Evolutionary conservation across 305 asterid species (phyloP).

Genomic region (Coffea humblotiana): DNA sequence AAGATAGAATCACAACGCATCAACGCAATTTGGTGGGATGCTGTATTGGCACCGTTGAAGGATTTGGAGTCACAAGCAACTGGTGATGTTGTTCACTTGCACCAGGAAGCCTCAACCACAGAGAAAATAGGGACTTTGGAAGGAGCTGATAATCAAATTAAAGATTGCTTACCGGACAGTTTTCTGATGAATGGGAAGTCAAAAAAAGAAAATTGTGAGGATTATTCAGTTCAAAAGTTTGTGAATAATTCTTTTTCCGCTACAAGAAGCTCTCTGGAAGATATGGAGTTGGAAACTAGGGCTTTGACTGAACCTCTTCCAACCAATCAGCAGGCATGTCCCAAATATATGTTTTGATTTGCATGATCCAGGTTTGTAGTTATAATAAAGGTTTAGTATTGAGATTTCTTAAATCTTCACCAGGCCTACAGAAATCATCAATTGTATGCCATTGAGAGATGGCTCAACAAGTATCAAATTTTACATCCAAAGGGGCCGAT

Average conservation of each 20-base stretch:
- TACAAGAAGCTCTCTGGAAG: constrained; percentile 72
- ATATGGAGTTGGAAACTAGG: constrained; percentile 92
- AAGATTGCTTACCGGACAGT: constrained; percentile 5
- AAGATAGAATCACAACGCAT: constrained; percentile 77
- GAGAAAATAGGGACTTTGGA: constrained; percentile 26
- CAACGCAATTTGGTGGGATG: constrained; percentile 80
- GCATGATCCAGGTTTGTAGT: constrained; percentile 10
- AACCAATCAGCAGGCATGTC: constrained; percentile 81
- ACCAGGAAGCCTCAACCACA: constrained; percentile 31
- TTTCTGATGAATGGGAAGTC: constrained; percentile 9
- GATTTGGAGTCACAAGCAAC: constrained; percentile 76
- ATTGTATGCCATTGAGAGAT: constrained; percentile 80
- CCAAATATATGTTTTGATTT: constrained; percentile 6
- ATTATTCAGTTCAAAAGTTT: constrained; percentile 23
- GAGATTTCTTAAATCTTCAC: constrained; percentile 18
- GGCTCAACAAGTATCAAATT: constrained; percentile 82
- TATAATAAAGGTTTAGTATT: constrained; percentile 13
- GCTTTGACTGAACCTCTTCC: constrained; percentile 98
- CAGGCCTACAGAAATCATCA: constrained; percentile 92
- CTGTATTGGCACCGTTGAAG: constrained; percentile 74
- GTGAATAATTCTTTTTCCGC: constrained; percentile 29
- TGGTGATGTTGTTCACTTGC: constrained; percentile 41
- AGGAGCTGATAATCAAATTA: constrained; percentile 22
- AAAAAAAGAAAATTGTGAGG: constrained; percentile 25
- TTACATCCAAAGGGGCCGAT: constrained; percentile 90